phyloP scores from a whole-genome alignment of 345 rosid genomes.

The Aurinia saxatilis region DNA sequence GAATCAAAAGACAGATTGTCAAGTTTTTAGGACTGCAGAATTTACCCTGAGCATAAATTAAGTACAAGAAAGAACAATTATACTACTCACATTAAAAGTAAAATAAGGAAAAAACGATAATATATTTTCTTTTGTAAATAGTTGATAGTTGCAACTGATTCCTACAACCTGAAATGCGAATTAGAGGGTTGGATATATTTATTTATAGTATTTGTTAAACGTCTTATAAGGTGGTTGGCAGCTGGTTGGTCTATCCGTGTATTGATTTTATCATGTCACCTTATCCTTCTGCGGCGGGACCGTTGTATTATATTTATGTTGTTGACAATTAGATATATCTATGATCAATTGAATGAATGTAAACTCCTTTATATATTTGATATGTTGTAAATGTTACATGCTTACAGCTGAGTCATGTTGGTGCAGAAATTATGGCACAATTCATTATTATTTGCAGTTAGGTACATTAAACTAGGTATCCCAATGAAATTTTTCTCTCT shows the following conservation, averaged over 20 bases:
- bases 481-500: too few species aligned
- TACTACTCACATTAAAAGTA: neutral
- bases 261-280: conserved; percentile 11
- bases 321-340: neutral
- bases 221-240: conserved; percentile 24
- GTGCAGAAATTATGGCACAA: too few species aligned
- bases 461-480: too few species aligned
- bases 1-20: neutral
- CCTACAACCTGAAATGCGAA: neutral
- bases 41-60: neutral
- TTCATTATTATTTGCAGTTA: too few species aligned
- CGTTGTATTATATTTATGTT: neutral
- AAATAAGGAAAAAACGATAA: neutral
- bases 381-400: too few species aligned
- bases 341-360: neutral
- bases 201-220: conserved; percentile 4
- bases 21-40: neutral
- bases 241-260: conserved; percentile 15
- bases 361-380: neutral
- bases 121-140: too few species aligned
- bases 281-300: conserved; percentile 9
- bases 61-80: neutral
- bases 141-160: conserved; percentile 16
- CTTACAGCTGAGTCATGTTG: too few species aligned
- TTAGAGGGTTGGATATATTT: conserved; percentile 4